Evolutionary conservation across 1,284 basidiomycete genomes (phyloP).

Genomic region (Cryptococcus sp.): DNA sequence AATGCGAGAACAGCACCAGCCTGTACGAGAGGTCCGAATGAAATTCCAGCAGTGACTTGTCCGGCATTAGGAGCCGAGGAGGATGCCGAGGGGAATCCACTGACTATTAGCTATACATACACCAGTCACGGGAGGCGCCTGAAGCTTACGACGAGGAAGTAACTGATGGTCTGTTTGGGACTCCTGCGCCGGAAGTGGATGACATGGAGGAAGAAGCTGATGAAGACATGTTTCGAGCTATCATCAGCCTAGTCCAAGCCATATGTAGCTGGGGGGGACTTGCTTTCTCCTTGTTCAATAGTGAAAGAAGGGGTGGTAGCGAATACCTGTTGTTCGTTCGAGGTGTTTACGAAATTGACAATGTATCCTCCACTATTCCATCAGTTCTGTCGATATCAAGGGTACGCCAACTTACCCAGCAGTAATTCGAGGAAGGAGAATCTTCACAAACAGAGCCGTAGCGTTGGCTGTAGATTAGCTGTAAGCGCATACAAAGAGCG

Average conservation of each 20-base stretch:
- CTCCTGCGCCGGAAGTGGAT: constrained; percentile 3
- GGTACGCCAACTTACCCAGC: constrained; percentile 14
- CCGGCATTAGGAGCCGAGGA: neutral
- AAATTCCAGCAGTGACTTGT: constrained; percentile 9
- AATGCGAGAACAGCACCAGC: constrained; percentile 11
- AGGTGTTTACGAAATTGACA: constrained; percentile 52
- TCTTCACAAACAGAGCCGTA: constrained; percentile 21
- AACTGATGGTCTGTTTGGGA: constrained; percentile 15
- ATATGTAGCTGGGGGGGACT: constrained; percentile 2
- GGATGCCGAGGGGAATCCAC: neutral
- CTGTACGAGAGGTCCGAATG: constrained; percentile 10
- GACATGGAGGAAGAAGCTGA: constrained; percentile 2
- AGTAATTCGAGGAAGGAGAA: constrained; percentile 27
- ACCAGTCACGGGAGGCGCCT: neutral
- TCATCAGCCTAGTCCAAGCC: neutral
- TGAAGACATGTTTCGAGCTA: constrained; percentile 13
- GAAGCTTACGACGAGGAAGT: constrained; percentile 7
- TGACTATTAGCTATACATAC: neutral
- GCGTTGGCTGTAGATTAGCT: constrained; percentile 24
- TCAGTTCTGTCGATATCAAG: neutral
- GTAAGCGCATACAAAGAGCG: neutral
- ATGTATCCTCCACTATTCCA: constrained; percentile 41
- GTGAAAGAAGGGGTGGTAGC: constrained; percentile 51
- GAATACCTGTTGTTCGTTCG: constrained; percentile 49
- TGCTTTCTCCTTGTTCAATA: constrained; percentile 36